Evolutionary conservation across 352 stramenopile species (phyloP).

Genomic region (Blastocystis sp.): DNA sequence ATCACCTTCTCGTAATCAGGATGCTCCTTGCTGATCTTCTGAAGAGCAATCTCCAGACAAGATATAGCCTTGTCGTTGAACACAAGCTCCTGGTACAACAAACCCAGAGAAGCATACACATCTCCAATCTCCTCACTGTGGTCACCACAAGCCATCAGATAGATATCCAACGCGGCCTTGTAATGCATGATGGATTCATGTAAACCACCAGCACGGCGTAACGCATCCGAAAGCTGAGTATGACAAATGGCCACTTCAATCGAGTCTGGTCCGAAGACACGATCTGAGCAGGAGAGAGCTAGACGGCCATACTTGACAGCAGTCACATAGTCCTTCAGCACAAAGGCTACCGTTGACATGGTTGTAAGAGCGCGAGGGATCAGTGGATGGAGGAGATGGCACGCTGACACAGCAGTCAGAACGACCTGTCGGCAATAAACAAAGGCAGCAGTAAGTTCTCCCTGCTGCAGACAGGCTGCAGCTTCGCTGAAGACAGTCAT

Average conservation of each 20-base stretch:
- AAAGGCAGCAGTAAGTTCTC: background rate
- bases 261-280: constrained; percentile 12
- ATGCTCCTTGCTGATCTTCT: background rate
- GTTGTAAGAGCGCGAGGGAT: constrained; percentile 28
- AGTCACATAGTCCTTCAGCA: constrained; percentile 40
- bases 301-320: constrained; percentile 49
- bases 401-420: background rate
- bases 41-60: constrained; percentile 9
- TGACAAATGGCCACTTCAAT: constrained; percentile 53
- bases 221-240: constrained; percentile 21
- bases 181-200: constrained; percentile 52
- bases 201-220: background rate
- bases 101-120: constrained; percentile 26
- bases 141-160: constrained; percentile 46
- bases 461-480: background rate
- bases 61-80: constrained; percentile 19
- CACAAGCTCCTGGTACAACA: constrained; percentile 19
- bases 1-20: background rate
- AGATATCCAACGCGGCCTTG: constrained; percentile 32
- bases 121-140: constrained; percentile 40
- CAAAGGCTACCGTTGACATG: constrained; percentile 38
- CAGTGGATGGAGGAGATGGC: constrained; percentile 40
- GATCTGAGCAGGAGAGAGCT: constrained; percentile 46
- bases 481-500: background rate
- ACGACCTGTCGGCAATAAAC: constrained; percentile 20